Evolutionary conservation across 768 basidiomycete species (phyloP).

Genomic region (Amanita molliuscula): DNA sequence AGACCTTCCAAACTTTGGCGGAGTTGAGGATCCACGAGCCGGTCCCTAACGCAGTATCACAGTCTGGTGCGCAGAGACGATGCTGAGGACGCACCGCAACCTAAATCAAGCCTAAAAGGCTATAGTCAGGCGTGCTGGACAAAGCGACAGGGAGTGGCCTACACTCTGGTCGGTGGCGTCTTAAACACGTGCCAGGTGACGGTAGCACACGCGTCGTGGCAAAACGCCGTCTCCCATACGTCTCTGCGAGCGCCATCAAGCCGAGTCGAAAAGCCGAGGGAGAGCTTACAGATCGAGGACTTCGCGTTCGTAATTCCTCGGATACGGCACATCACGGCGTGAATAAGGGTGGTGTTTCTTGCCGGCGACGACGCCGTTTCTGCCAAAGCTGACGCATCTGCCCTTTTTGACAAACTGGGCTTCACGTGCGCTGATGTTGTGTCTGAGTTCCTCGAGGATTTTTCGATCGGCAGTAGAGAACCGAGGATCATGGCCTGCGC

Average conservation of each 20-base stretch:
- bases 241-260: slow-evolving; percentile 34
- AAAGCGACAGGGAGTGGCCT: slow-evolving; percentile 15
- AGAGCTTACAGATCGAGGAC: slow-evolving; percentile 56
- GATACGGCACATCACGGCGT: slow-evolving; percentile 51
- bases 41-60: slow-evolving; percentile 32
- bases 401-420: slow-evolving; percentile 48
- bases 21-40: slow-evolving; percentile 65
- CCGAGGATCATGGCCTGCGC: slow-evolving; percentile 16
- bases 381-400: slow-evolving; percentile 19
- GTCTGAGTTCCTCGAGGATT: slow-evolving; percentile 46
- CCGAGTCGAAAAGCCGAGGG: not conserved
- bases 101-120: slow-evolving; percentile 49
- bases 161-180: slow-evolving; percentile 53
- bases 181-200: slow-evolving; percentile 59
- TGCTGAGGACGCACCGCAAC: slow-evolving; percentile 45
- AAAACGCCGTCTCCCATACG: slow-evolving; percentile 54
- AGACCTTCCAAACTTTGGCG: slow-evolving; percentile 52
- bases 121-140: not conserved
- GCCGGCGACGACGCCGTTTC: slow-evolving; percentile 20
- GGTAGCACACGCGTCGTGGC: slow-evolving; percentile 43
- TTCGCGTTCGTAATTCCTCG: slow-evolving; percentile 51
- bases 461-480: slow-evolving; percentile 56
- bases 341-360: slow-evolving; percentile 49
- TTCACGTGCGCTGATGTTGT: slow-evolving; percentile 39
- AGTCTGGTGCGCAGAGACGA: not conserved